phyloP scores from a whole-genome alignment of 371 early-diverging fungal species.

The Basidiobolus meristosporus region DNA sequence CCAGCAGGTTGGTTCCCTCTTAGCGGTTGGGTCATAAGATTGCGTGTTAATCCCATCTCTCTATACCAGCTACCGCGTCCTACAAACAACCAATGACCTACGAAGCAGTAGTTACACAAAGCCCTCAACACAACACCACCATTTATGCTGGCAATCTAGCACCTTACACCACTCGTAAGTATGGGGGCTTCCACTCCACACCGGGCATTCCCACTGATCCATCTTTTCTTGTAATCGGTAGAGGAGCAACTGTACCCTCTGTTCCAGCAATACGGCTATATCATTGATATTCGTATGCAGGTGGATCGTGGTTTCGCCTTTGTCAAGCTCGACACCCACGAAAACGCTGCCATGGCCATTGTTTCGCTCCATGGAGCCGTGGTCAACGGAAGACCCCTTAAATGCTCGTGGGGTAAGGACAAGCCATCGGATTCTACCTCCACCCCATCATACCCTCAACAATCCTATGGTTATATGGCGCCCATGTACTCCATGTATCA shows the following conservation, averaged over 20 bases:
- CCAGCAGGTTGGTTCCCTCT: no score
- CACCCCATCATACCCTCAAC: no score
- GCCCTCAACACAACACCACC: slow-evolving; percentile 61
- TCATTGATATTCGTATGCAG: slow-evolving; percentile 63
- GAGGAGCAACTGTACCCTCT: slow-evolving; percentile 51
- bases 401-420: no score
- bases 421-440: no score
- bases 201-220: no score
- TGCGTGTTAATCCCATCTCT: background rate
- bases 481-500: no score
- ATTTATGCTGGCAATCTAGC: slow-evolving; percentile 78
- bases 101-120: slow-evolving; percentile 46
- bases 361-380: slow-evolving; percentile 44
- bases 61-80: background rate
- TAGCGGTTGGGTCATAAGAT: no score
- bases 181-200: background rate
- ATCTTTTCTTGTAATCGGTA: no score
- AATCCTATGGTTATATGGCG: no score
- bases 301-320: slow-evolving; percentile 83
- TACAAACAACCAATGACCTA: slow-evolving; percentile 32
- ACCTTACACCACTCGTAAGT: slow-evolving; percentile 42
- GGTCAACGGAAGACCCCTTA: slow-evolving; percentile 59
- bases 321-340: slow-evolving; percentile 66
- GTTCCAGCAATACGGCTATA: slow-evolving; percentile 56
- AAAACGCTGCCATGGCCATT: slow-evolving; percentile 73